Base-by-base conservation (phyloP, 202 grass and related monocot species). In the Cymbopogon flexuosus region DNA sequence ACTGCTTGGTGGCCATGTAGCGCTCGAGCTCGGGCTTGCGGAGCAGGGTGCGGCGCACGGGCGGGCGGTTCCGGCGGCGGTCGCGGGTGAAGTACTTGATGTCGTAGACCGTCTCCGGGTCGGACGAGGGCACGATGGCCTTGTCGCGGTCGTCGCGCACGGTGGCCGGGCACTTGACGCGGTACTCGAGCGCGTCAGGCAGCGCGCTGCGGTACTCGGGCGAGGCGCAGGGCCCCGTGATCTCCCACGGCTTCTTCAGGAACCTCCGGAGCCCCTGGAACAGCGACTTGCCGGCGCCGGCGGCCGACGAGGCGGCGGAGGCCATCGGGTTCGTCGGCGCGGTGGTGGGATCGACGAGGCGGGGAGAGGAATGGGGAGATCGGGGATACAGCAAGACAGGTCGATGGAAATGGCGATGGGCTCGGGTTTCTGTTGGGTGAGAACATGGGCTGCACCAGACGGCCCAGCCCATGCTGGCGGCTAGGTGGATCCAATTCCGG, bases 211-310 rank as follows among this genome's bases (percentile, higher is more conserved):
- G 88, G 90, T 99, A 99, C 88, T 96, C 96, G 2, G 96, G 92
- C 43, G 82, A 64, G 37, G 96, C 77, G 83, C 92, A 96, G 60
- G 96, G 96, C 1, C 96, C 96, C 19, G 96, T 99, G 90, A 99
- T 77, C 88, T 99, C 96, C 96, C 96, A 99, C 19, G 96, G 96
- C 84, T 85, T 91, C 87, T 96, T 99, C 39, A 99, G 74, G 89
- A 93, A 91, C 24, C 66, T 85, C 79, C 84, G 86, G 21, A 99
- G 75, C 10, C 88, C 82, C 67, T 93, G 92, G 84, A 88, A 35
- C 62, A 96, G 62, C 14, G 96, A 90, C 75, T 91, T 92, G 80
- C 73, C 84, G 42, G 75, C 70, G 52, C 83, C 79, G 68, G 79
- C 46, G 67, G 72, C 85, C 46, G 85, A 70, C 31, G 85, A 54